phyloP scores from a whole-genome alignment of 192 early-diverging fungal genomes.

The Chytriomyces sp. region DNA sequence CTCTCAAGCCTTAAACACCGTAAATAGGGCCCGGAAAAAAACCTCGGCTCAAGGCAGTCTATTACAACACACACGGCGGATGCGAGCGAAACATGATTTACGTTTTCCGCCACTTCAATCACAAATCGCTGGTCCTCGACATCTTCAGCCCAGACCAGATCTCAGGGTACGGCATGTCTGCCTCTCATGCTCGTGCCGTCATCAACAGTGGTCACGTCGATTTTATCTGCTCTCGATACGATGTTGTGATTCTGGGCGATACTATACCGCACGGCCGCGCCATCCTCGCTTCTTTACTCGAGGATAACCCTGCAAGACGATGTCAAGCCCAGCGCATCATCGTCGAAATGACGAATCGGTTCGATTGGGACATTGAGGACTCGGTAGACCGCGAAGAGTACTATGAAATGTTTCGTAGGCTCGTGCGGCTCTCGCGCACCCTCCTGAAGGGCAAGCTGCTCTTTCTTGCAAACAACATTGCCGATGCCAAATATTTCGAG shows the following conservation, averaged over 20 bases:
- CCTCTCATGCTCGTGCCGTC: neutral
- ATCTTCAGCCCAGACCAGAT: slow-evolving; percentile 11
- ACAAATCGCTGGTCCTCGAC: neutral
- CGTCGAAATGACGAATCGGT: slow-evolving; percentile 26
- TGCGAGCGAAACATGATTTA: neutral
- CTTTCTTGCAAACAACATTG: neutral
- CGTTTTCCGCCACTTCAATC: neutral
- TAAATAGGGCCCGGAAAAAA: neutral
- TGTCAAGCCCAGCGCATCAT: neutral
- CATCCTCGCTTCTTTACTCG: neutral
- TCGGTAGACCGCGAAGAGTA: neutral
- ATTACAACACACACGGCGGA: slow-evolving; percentile 23
- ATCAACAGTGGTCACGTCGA: slow-evolving; percentile 15
- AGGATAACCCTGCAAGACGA: neutral
- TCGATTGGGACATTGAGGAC: neutral
- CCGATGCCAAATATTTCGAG: neutral
- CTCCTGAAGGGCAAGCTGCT: neutral
- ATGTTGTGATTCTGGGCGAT: slow-evolving; percentile 13
- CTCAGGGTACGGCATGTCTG: slow-evolving; percentile 13
- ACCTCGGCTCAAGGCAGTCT: neutral
- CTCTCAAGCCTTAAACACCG: no score
- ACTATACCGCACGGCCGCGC: slow-evolving; percentile 19
- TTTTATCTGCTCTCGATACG: neutral
- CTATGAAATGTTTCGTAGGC: neutral
- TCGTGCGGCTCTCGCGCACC: neutral